phyloP scores from a whole-genome alignment of 768 basidiomycete species.

The Termitomyces sp. region DNA sequence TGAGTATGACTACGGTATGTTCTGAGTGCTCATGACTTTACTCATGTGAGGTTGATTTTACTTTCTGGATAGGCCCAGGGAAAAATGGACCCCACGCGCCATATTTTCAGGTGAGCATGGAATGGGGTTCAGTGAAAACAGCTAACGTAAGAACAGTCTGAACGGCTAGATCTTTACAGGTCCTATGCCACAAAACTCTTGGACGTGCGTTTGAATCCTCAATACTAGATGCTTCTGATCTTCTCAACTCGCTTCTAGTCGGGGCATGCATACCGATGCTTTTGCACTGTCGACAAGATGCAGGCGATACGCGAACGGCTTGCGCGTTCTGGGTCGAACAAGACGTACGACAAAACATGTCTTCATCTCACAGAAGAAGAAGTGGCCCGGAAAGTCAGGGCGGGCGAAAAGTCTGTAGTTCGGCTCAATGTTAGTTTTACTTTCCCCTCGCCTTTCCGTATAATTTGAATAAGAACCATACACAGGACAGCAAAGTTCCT shows the following conservation, averaged over 20 bases:
- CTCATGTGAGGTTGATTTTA: not conserved
- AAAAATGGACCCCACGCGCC: constrained; percentile 70
- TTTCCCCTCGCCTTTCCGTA: not conserved
- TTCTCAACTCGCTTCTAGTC: constrained; percentile 38
- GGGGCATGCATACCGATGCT: constrained; percentile 91
- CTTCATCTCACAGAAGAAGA: constrained; percentile 86
- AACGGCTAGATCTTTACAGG: constrained; percentile 83
- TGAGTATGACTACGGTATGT: constrained; percentile 84
- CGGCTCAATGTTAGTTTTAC: constrained; percentile 69
- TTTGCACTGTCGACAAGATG: constrained; percentile 77
- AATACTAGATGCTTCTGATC: not conserved
- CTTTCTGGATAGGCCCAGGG: constrained; percentile 58
- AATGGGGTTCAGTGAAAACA: no score
- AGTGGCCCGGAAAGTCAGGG: constrained; percentile 62
- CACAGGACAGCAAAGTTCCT: constrained; percentile 57
- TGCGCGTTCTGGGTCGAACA: constrained; percentile 66
- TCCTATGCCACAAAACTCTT: constrained; percentile 68
- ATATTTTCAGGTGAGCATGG: constrained; percentile 70
- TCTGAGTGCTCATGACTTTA: not conserved
- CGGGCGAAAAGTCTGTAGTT: constrained; percentile 78
- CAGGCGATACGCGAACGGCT: constrained; percentile 63
- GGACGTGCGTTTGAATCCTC: constrained; percentile 43
- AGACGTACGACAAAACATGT: constrained; percentile 87
- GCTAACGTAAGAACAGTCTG: constrained; percentile 51
- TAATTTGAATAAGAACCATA: not conserved